Conservation (phyloP, 176 grass and related monocot species). For the Alloteropsis semialata region DNA sequence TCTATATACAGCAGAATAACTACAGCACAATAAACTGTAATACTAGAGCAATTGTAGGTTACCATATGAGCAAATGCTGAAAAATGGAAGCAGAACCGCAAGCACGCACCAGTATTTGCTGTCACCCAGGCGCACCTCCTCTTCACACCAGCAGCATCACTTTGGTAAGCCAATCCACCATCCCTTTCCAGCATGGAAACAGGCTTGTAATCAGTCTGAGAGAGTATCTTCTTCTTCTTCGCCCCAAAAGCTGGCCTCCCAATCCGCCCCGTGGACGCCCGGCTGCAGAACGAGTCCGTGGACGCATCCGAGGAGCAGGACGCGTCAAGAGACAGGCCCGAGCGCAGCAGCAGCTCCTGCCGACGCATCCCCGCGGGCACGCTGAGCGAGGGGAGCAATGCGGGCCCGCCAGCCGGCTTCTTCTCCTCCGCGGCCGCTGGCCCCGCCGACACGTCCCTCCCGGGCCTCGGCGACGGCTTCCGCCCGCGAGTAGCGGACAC, state of each 20-base stretch:
- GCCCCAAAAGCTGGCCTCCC: conserved; percentile 48
- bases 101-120: conserved; percentile 67
- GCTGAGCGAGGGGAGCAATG: conserved; percentile 52
- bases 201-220: conserved; percentile 41
- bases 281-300: conserved; percentile 90
- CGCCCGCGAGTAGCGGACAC: conserved; percentile 51
- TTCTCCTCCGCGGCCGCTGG: conserved; percentile 27
- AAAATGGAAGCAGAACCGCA: not conserved
- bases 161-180: conserved; percentile 13
- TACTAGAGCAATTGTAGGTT: not conserved
- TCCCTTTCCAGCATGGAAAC: conserved; percentile 56
- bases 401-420: conserved; percentile 25
- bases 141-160: conserved; percentile 51
- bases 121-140: conserved; percentile 89
- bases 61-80: not conserved
- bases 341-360: conserved; percentile 81
- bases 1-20: not conserved
- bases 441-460: conserved; percentile 7
- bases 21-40: not conserved
- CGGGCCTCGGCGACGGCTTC: conserved; percentile 51
- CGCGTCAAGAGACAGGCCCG: conserved; percentile 76
- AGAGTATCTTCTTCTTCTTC: conserved; percentile 46
- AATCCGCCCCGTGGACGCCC: conserved; percentile 87
- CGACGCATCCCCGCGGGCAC: conserved; percentile 47
- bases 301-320: conserved; percentile 94